These are phyloP conservation scores for Starmera pachycereana DNA, from an alignment of 805 yeast species.

Conservation along the genomic window DNA sequence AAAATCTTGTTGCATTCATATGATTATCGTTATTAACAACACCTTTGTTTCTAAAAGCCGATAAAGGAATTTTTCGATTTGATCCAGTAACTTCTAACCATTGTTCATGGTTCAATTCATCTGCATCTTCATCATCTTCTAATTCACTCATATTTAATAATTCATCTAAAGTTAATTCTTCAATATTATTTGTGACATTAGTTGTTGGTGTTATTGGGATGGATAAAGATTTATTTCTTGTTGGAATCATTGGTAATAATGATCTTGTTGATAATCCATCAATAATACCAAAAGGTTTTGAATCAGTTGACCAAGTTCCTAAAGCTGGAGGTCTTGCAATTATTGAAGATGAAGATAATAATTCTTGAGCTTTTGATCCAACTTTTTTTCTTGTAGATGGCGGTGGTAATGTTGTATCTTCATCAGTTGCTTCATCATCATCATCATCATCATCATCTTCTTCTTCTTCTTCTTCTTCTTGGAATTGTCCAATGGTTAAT, in stretches of 20 bases:
- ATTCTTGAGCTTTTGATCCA: slow-evolving; percentile 83
- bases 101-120: slow-evolving; percentile 23
- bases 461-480: slow-evolving; percentile 16
- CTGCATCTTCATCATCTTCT: slow-evolving; percentile 57
- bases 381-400: slow-evolving; percentile 45
- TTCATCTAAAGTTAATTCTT: slow-evolving; percentile 60
- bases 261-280: slow-evolving; percentile 91
- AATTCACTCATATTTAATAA: slow-evolving; percentile 80
- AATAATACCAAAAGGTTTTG: slow-evolving; percentile 84
- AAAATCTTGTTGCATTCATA: slow-evolving; percentile 18
- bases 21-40: slow-evolving; percentile 23
- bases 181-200: slow-evolving; percentile 17
- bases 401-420: slow-evolving; percentile 74
- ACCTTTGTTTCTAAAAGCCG: slow-evolving; percentile 85
- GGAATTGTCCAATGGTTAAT: slow-evolving; percentile 13
- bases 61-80: slow-evolving; percentile 60
- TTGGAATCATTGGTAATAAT: slow-evolving; percentile 35
- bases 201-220: slow-evolving; percentile 14
- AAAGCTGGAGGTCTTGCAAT: slow-evolving; percentile 85
- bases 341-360: slow-evolving; percentile 76
- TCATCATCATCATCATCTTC: slow-evolving; percentile 23
- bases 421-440: slow-evolving; percentile 91
- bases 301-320: slow-evolving; percentile 84
- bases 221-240: slow-evolving; percentile 12
- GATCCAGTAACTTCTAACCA: slow-evolving; percentile 26